Evolutionary conservation across 805 yeast species (phyloP), one percentile per base, ranked within the genome.

Genomic region (Lipomyces lipofer): DNA sequence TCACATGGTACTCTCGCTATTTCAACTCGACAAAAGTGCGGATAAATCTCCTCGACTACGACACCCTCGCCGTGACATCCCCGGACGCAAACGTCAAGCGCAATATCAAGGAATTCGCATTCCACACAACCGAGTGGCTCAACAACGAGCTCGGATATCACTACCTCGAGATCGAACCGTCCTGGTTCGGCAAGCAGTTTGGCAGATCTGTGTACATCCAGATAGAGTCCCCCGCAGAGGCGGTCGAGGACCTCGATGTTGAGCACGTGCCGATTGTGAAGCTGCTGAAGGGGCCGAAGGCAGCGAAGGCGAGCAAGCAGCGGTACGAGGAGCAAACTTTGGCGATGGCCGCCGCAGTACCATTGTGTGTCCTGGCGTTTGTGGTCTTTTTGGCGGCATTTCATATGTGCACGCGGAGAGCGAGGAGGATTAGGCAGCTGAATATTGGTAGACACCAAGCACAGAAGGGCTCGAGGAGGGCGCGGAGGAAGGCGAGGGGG

Each of bases 1-100:
- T 87, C 49, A 83, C 92, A 8, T 89, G 97, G 97, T 89, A 75
- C 70, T 77, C 92, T 1, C 75, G 78, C 46, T 84, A 73, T 67
- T 89, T 88, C 64, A 65, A 66, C 27, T 75, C 78, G 29, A 21
- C 54, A 45, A 78, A 46, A 10, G 62, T 58, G 36, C 52, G 64
- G 9, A 32, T 60, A 17, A 59, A 58, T 42, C 49, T 62, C 32
- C 50, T 65, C 25, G 64, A 58, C 39, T 60, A 58, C 32, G 62
- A 51, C 48, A 43, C 52, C 8, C 52, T 55, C n/a, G 55, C 63
- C 6, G 25, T 58, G 29, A 51, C 61, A 10, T 32, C 62, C 5
- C 49, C 49, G 25, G 50, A 44, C 28, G 35, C 53, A 17, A 47
- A 43, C 19, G 47, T 36, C n/a, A 39, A 43, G 28, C 10, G 28